phyloP scores from a whole-genome alignment of 2,329 filamentous ascomycete species.

The Endocalyx cinctus region DNA sequence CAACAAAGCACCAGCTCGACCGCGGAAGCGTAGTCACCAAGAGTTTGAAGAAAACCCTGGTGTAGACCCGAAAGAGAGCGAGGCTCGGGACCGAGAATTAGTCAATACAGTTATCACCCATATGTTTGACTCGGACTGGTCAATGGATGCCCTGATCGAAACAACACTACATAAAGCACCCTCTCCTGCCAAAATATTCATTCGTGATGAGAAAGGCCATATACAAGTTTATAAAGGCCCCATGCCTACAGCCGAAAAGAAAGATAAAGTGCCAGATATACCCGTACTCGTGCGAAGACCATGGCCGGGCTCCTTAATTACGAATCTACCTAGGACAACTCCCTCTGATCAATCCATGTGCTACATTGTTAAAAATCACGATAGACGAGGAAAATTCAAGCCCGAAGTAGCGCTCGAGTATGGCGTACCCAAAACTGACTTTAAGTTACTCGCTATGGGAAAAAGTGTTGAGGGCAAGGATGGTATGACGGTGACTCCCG shows the following conservation, averaged over 20 bases:
- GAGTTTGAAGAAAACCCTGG: slow-evolving; percentile 33
- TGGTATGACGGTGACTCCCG: slow-evolving; percentile 69
- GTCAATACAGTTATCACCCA: slow-evolving; percentile 61
- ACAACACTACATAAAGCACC: slow-evolving; percentile 61
- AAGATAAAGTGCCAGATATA: slow-evolving; percentile 58
- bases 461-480: slow-evolving; percentile 57
- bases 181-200: slow-evolving; percentile 66
- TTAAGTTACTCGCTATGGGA: slow-evolving; percentile 56
- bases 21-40: slow-evolving; percentile 37
- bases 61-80: not conserved
- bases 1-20: slow-evolving; percentile 14
- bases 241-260: slow-evolving; percentile 44
- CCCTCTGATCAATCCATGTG: slow-evolving; percentile 68
- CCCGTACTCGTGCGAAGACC: slow-evolving; percentile 70
- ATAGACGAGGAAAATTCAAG: slow-evolving; percentile 77
- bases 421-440: slow-evolving; percentile 58
- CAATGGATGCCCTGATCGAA: slow-evolving; percentile 63
- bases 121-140: slow-evolving; percentile 79
- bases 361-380: slow-evolving; percentile 77
- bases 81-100: slow-evolving; percentile 38
- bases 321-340: slow-evolving; percentile 61
- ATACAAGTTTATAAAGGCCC: slow-evolving; percentile 69
- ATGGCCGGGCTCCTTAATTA: slow-evolving; percentile 68
- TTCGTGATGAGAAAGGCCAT: slow-evolving; percentile 59
- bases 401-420: slow-evolving; percentile 57